Evolutionary conservation across 148 eudicot genomes (phyloP).

Genomic region (Chenopodium album): DNA sequence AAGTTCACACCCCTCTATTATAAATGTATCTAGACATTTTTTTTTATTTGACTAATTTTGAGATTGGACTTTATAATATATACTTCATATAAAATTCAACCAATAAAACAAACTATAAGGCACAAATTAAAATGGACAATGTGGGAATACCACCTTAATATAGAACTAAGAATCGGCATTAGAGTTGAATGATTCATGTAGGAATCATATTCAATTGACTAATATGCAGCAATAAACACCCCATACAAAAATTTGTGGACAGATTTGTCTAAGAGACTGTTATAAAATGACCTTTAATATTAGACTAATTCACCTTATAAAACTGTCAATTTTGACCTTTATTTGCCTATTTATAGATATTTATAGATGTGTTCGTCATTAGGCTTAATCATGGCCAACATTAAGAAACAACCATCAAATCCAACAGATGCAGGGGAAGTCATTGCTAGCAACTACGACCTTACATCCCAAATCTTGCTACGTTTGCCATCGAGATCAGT

Average conservation of each 20-base stretch:
- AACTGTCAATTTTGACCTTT: background rate
- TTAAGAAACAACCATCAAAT: background rate
- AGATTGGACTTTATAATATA: too few relatives aligned
- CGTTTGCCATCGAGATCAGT: slow-evolving; percentile 19
- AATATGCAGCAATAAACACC: background rate
- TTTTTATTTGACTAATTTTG: too few relatives aligned
- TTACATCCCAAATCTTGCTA: slow-evolving; percentile 23
- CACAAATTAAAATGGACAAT: too few relatives aligned
- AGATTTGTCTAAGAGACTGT: background rate
- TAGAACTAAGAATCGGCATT: background rate
- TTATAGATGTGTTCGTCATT: background rate
- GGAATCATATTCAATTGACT: background rate
- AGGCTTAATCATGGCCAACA: slow-evolving; percentile 9
- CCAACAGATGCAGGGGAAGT: slow-evolving; percentile 5
- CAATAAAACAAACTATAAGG: too few relatives aligned
- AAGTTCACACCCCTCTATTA: too few relatives aligned
- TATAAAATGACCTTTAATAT: background rate
- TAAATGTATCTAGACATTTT: too few relatives aligned
- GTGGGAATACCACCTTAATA: background rate
- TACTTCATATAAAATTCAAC: too few relatives aligned
- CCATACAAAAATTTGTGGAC: background rate
- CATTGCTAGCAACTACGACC: slow-evolving; percentile 21
- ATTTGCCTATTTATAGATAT: background rate
- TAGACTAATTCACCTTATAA: slow-evolving; percentile 11
- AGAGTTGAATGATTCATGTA: slow-evolving; percentile 5